phyloP scores from a whole-genome alignment of 495 filamentous ascomycete genomes.

The Penicillium lividum region DNA sequence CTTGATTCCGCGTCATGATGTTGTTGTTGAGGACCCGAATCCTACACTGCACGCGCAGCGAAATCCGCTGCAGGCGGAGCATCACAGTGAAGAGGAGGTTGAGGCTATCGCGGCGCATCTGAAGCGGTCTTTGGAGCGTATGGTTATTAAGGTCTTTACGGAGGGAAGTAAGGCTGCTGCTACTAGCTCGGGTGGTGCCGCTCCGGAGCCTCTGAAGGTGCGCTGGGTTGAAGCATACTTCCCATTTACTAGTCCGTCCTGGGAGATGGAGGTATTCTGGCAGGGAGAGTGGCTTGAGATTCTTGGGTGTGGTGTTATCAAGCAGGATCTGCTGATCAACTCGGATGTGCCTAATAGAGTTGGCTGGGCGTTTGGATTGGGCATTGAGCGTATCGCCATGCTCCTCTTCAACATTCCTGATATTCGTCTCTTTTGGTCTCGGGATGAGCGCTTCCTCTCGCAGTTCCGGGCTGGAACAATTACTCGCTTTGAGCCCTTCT shows the following conservation, averaged over 20 bases:
- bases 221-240: constrained; percentile 97
- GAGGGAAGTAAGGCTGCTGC: constrained; percentile 69
- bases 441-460: constrained; percentile 73
- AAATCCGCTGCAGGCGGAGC: constrained; percentile 76
- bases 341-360: constrained; percentile 73
- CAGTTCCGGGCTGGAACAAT: constrained; percentile 76
- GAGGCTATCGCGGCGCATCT: constrained; percentile 84
- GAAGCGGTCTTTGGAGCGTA: constrained; percentile 82
- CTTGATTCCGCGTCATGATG: constrained; percentile 64
- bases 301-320: constrained; percentile 86
- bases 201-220: constrained; percentile 71
- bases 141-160: constrained; percentile 87
- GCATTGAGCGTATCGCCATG: constrained; percentile 94
- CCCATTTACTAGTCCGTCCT: constrained; percentile 91
- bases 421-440: constrained; percentile 96
- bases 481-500: constrained; percentile 78
- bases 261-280: constrained; percentile 96
- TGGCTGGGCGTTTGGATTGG: constrained; percentile 95
- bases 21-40: constrained; percentile 82
- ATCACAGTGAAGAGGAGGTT: constrained; percentile 73
- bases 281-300: constrained; percentile 93
- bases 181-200: constrained; percentile 45
- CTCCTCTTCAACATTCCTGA: constrained; percentile 92
- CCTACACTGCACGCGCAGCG: constrained; percentile 74
- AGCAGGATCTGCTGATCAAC: constrained; percentile 74